Evolutionary conservation across 2,329 filamentous ascomycete genomes (phyloP).

Genomic region (Fusarium mexicanum): DNA sequence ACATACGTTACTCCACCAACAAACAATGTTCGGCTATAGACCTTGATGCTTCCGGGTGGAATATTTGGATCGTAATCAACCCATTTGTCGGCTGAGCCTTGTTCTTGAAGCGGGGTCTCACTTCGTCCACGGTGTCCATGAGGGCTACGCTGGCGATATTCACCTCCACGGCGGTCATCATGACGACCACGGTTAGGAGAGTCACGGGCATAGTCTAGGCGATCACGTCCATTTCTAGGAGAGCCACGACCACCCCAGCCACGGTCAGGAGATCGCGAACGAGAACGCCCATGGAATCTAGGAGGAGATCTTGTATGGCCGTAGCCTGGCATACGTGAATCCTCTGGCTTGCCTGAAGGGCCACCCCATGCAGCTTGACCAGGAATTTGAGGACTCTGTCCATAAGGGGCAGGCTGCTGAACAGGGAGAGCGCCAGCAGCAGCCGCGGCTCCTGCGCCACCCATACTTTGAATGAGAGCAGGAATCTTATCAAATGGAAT

Average conservation of each 20-base stretch:
- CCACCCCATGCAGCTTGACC: conserved; percentile 47
- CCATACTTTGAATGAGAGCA: conserved; percentile 64
- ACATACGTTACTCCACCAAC: conserved; percentile 93
- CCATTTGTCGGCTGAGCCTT: conserved; percentile 67
- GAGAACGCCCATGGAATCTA: conserved; percentile 69
- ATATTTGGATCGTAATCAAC: conserved; percentile 81
- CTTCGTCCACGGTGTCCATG: conserved; percentile 73
- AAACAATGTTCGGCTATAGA: conserved; percentile 93
- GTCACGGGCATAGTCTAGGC: conserved; percentile 79
- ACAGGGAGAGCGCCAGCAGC: conserved; percentile 46
- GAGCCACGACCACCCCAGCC: conserved; percentile 74
- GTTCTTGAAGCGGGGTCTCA: conserved; percentile 60
- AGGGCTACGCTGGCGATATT: conserved; percentile 91
- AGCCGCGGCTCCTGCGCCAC: conserved; percentile 46
- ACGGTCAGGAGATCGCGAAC: conserved; percentile 82
- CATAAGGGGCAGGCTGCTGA: conserved; percentile 48
- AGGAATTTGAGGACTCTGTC: conserved; percentile 55
- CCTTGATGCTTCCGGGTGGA: conserved; percentile 83
- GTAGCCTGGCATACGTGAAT: conserved; percentile 66
- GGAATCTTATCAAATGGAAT: conserved; percentile 81
- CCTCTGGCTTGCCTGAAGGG: conserved; percentile 48
- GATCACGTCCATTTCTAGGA: conserved; percentile 69
- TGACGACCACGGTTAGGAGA: conserved; percentile 69
- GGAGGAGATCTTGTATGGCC: conserved; percentile 71
- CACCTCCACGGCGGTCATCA: conserved; percentile 67